A percentile compares a stretch with the other conserved stretches of the same genome.
phyloP scores from a whole-genome alignment of 805 yeast genomes.

The Priceomyces medius region DNA sequence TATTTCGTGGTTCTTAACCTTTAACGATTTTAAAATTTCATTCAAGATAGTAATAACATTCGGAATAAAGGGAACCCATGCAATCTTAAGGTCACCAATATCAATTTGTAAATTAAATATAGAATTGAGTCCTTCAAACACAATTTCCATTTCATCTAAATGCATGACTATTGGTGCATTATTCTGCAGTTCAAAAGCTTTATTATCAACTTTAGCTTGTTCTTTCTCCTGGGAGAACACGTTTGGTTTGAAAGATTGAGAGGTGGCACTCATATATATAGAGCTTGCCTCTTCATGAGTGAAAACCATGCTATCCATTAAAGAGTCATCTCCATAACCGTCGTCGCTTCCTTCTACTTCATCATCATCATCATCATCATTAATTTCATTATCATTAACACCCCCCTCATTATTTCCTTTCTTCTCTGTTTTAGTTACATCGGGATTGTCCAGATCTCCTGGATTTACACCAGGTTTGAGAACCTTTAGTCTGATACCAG shows the following conservation, averaged over 20 bases:
- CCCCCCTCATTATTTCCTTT: constrained; percentile 5
- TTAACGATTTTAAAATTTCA: constrained; percentile 36
- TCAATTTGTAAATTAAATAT: constrained; percentile 37
- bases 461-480: constrained; percentile 40
- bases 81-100: constrained; percentile 39
- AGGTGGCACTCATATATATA: constrained; percentile 79
- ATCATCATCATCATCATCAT: constrained; percentile 23
- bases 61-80: constrained; percentile 45
- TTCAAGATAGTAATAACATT: constrained; percentile 35
- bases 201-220: constrained; percentile 1
- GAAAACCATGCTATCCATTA: constrained; percentile 59
- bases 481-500: constrained; percentile 40
- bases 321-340: constrained; percentile 41
- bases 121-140: constrained; percentile 48
- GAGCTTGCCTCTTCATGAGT: constrained; percentile 70
- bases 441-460: constrained; percentile 18
- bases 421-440: background rate
- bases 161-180: constrained; percentile 22
- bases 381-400: constrained; percentile 7
- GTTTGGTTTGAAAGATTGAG: constrained; percentile 40
- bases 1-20: constrained; percentile 31
- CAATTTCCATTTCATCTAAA: constrained; percentile 37
- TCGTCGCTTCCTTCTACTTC: constrained; percentile 22
- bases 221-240: constrained; percentile 7
- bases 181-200: background rate